Evolutionary conservation across 805 yeast genomes (phyloP).

Genomic region (Yarrowia sp.): DNA sequence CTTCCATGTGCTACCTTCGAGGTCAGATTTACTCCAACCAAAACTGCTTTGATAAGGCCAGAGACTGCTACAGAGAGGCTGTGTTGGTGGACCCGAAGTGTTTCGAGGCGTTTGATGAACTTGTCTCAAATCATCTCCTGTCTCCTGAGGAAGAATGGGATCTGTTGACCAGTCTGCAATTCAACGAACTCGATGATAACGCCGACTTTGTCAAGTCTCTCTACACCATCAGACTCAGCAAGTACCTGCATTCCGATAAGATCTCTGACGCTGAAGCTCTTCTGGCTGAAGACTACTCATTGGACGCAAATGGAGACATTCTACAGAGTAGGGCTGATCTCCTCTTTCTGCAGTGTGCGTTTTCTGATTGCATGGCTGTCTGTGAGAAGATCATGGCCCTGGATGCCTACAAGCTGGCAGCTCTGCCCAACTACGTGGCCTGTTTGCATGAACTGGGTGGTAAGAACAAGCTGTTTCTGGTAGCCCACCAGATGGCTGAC

Average conservation of each 20-base stretch:
- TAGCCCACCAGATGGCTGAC: slow-evolving; percentile 87
- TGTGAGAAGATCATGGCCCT: slow-evolving; percentile 61
- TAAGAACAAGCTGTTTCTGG: slow-evolving; percentile 75
- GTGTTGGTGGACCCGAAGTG: slow-evolving; percentile 87
- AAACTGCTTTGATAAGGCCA: slow-evolving; percentile 84
- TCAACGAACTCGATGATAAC: slow-evolving; percentile 74
- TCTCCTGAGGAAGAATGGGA: slow-evolving; percentile 91
- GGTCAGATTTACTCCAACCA: slow-evolving; percentile 84
- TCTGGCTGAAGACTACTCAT: slow-evolving; percentile 72
- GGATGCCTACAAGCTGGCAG: slow-evolving; percentile 75
- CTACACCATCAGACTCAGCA: slow-evolving; percentile 78
- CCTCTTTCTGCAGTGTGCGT: slow-evolving; percentile 76
- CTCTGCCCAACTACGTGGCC: slow-evolving; percentile 79
- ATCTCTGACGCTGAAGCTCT: slow-evolving; percentile 71
- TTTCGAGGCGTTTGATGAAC: slow-evolving; percentile 87
- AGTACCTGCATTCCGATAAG: slow-evolving; percentile 63
- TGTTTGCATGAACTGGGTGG: slow-evolving; percentile 86
- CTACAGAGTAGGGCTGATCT: slow-evolving; percentile 72
- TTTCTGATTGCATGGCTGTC: slow-evolving; percentile 72
- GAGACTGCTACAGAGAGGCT: slow-evolving; percentile 86
- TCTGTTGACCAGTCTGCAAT: slow-evolving; percentile 66
- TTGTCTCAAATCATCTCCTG: slow-evolving; percentile 72
- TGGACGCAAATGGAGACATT: slow-evolving; percentile 74
- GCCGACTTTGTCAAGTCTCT: slow-evolving; percentile 78
- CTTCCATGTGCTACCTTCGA: slow-evolving; percentile 83